These are phyloP conservation scores for Pseudocercospora musae DNA, from an alignment of 2,329 filamentous ascomycete genomes.

Conservation along the genomic window DNA sequence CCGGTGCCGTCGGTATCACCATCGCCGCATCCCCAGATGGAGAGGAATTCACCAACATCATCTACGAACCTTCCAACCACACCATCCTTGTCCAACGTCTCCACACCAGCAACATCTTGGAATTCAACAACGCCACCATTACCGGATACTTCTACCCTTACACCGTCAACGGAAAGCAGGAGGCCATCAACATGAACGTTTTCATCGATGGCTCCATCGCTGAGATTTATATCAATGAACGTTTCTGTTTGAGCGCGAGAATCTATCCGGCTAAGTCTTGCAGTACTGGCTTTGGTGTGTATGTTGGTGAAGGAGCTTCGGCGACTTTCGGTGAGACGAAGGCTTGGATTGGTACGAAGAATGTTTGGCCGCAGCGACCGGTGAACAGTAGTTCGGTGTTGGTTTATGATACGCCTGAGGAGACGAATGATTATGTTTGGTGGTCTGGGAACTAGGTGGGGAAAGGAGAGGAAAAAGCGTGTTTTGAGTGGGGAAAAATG, in stretches of 20 bases:
- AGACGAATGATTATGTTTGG: constrained; percentile 47
- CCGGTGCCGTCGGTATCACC: constrained; percentile 42
- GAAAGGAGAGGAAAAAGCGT: not conserved
- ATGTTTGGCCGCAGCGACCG: constrained; percentile 44
- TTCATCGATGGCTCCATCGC: constrained; percentile 49
- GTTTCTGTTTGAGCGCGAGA: constrained; percentile 42
- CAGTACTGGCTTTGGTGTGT: constrained; percentile 44
- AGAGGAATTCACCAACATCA: constrained; percentile 46
- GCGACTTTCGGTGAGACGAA: constrained; percentile 38
- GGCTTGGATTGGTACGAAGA: constrained; percentile 40
- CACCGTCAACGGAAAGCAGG: constrained; percentile 31
- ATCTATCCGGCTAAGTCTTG: constrained; percentile 47
- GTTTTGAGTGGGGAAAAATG: not conserved
- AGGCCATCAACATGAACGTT: constrained; percentile 44
- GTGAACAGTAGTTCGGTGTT: constrained; percentile 41
- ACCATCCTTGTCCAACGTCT: constrained; percentile 47
- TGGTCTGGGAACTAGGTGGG: constrained; percentile 38
- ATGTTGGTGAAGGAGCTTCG: constrained; percentile 37
- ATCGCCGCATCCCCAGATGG: constrained; percentile 44
- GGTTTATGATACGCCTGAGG: constrained; percentile 42
- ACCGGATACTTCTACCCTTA: constrained; percentile 48
- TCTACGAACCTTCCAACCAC: constrained; percentile 45
- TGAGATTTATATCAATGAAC: constrained; percentile 47
- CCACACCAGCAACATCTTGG: constrained; percentile 41
- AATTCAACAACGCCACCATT: constrained; percentile 45